Evolutionary conservation across 495 filamentous ascomycete species (phyloP).

Genomic region (Podospora conica): DNA sequence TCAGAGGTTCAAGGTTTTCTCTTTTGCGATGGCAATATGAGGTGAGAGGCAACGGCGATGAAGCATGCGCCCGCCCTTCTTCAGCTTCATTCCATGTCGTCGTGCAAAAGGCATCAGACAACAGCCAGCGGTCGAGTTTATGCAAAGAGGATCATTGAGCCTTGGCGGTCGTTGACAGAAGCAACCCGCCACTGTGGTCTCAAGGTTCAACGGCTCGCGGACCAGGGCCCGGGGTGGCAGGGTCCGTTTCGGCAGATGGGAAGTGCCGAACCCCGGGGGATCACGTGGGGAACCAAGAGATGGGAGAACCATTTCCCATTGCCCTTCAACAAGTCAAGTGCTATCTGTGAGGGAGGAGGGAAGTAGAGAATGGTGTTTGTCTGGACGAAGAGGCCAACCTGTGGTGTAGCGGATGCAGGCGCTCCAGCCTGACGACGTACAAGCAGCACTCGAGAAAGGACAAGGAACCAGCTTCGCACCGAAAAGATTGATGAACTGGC

Average conservation of each 20-base stretch:
- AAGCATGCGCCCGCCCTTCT: conserved; percentile 18
- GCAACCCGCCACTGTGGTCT: not conserved
- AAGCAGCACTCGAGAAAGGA: too few species aligned
- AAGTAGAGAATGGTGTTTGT: not conserved
- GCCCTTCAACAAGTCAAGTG: too few species aligned
- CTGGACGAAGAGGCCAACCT: not conserved
- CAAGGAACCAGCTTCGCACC: too few species aligned
- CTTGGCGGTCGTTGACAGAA: conserved; percentile 9
- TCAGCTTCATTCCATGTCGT: conserved; percentile 17
- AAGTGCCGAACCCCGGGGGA: not conserved
- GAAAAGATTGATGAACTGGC: not conserved
- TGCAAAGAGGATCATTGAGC: not conserved
- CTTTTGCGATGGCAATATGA: not conserved
- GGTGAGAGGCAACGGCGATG: conserved; percentile 10
- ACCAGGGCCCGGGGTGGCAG: conserved; percentile 2
- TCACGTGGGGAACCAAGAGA: not conserved
- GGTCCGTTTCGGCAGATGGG: conserved; percentile 5
- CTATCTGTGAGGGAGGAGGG: not conserved
- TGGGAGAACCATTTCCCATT: not conserved
- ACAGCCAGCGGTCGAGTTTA: conserved; percentile 6
- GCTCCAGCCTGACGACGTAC: too few species aligned
- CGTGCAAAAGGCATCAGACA: not conserved
- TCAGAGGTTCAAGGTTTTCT: not conserved
- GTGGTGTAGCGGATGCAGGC: not conserved
- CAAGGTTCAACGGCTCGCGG: conserved; percentile 3